These are phyloP conservation scores for Allium fistulosum DNA, from an alignment of 106 monocot genomes.

Conservation along the genomic window DNA sequence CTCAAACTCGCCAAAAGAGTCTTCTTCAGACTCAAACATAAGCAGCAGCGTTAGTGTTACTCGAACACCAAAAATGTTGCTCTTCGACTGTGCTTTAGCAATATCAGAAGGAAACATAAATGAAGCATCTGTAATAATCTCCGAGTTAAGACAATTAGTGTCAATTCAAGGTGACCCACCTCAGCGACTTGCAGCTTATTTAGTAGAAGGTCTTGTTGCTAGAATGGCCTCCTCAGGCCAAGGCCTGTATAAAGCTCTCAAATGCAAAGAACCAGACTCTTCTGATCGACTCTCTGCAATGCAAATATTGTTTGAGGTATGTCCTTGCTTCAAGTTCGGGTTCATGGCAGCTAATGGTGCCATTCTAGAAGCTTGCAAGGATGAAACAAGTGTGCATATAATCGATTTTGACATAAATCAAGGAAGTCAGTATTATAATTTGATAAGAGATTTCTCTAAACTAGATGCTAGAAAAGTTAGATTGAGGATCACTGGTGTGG, in stretches of 20 bases:
- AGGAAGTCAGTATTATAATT: conserved; percentile 82
- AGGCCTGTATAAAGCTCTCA: conserved; percentile 74
- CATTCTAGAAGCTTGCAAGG: conserved; percentile 64
- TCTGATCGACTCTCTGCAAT: conserved; percentile 77
- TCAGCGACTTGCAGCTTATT: conserved; percentile 83
- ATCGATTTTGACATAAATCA: conserved; percentile 96
- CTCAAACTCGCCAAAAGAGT: conserved; percentile 74
- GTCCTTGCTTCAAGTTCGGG: conserved; percentile 94
- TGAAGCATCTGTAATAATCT: conserved; percentile 54
- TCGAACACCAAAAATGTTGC: conserved; percentile 69
- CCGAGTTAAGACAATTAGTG: conserved; percentile 72
- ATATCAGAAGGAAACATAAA: conserved; percentile 66
- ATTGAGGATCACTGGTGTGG: conserved; percentile 86
- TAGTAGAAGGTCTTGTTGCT: conserved; percentile 88
- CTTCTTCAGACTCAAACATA: conserved; percentile 61
- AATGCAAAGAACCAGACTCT: conserved; percentile 84
- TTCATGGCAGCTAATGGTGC: conserved; percentile 95
- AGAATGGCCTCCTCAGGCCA: conserved; percentile 75
- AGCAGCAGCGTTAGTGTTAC: conserved; percentile 38
- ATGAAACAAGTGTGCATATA: conserved; percentile 76
- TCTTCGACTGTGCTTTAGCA: conserved; percentile 72
- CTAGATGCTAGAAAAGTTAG: conserved; percentile 25
- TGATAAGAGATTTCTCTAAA: conserved; percentile 55
- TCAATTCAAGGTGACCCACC: conserved; percentile 90
- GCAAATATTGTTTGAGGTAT: conserved; percentile 93